Evolutionary conservation across 352 stramenopile genomes (phyloP), one percentile per base, ranked within the genome.

Genomic region (Phytophthora brassicae): DNA sequence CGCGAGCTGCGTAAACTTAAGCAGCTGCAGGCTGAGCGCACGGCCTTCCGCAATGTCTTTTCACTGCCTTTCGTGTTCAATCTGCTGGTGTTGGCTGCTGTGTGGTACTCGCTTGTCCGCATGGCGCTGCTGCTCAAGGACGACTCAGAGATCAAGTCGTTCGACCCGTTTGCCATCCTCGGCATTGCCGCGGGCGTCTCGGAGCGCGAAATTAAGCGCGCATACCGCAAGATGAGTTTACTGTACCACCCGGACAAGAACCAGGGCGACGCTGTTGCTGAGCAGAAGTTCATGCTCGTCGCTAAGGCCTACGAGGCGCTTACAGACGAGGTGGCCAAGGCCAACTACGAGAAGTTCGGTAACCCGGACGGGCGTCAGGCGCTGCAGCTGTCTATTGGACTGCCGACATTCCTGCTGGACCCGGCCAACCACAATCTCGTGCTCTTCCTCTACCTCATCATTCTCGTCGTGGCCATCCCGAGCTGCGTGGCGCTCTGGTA

Each of bases 201-300:
- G 20, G 84, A 94, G 56, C 94, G 95, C 51, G 88, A 95, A 44
- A 99, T 99, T 70, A 99, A 99, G 83, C 87, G 83, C 56, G 90
- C 92, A 0, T 98, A 98, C 79, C 92, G 92, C 53, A 96, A 95
- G 59, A 89, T 96, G 83, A 96, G 86, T 82, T 74, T 97, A n/a
- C 66, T 92, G 8, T 96, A 95, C 64, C 92, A 98, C 72, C 92
- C 92, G 24, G 92, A 98, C 66, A 98, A 98, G 84, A 99, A 99
- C 81, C 96, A 96, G 56, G 97, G 96, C 48, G 96, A 99, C 72
- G 91, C 96, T 5, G 83, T 95, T 8, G 96, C 96, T 0, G 96
- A 99, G 77, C 95, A 98, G 28, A 99, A 98, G 77, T 99, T 99
- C 60, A 98, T 99, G 90, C 97, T 98, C 61, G 94, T 99, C 5